Base-by-base conservation (phyloP, 768 basidiomycete genomes). In the Phanerochaete sordida region DNA sequence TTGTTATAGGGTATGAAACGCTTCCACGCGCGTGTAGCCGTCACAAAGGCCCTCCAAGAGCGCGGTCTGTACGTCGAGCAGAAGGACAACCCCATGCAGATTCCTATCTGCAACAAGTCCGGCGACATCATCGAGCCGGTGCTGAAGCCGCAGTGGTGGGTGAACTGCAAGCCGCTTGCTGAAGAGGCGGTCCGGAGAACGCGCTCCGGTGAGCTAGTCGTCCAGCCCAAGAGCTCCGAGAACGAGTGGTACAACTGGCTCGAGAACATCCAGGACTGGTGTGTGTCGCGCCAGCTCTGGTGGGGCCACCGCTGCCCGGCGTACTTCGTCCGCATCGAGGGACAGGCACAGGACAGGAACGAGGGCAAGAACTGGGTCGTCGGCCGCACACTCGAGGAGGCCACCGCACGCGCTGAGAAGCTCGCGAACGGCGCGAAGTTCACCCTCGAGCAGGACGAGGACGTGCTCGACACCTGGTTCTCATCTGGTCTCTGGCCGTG, bases 381-480 rank as follows among this genome's bases (percentile, higher is more conserved):
- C 1, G 97, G 94, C 0, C 82, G 94, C 55, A 85, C 81, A 0
- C 57, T 79, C 7, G 87, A 89, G 63, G 85, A 98, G 74, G 96
- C 93, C 3, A 86, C 82, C 3, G 80, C 84, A 63, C 85, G 88
- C 13, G 93, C 91, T 7, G 83, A 84, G 64, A 77, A 76, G 37
- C 72, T 95, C 49, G 91, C 92, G 2, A 79, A 76, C 24, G 88
- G 87, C 28, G 78, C 75, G 51, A 76, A 76, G 57, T 98, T 92
- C 72, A 83, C 79, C 0, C 78, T 99, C 12, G 85, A 89, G 68
- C 97, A 98, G 71, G 97, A 98, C 66, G 92, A 93, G 61, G 97
- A 99, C 71, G 96, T 99, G 1, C 82, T 99, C 15, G 97, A 99
- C 75, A 98, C 96, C 0, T 99, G 97, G 96, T 99, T 98, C 76